Evolutionary conservation across 2,329 filamentous ascomycete genomes (phyloP), one percentile per base, ranked within the genome.

Genomic region (Rhytidhysteron rufulum): DNA sequence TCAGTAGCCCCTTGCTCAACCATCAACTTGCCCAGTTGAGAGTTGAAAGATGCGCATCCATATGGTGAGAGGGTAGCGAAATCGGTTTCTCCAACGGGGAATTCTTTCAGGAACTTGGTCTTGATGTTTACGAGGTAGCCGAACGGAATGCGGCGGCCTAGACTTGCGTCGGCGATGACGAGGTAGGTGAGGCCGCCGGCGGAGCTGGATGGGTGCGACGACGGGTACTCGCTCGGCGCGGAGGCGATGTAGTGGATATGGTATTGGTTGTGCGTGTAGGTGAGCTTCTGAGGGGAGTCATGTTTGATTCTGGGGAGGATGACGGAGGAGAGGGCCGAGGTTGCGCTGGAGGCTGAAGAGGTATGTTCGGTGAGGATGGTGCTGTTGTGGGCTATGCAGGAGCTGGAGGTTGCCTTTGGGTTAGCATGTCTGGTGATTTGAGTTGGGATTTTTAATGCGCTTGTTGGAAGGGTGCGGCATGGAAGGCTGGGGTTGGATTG

Each of bases 211-310:
- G n/a, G n/a, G 7, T 60, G 50, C 41, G 61, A 48, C 45, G 58
- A 59, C 41, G 72, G 72, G 58, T 83, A 79, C 54, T 79, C 79
- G 3, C 82, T 83, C 8, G 88, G 83, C 1, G 88, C 82, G 61
- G 93, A 86, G 58, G 90, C 80, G 61, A 97, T 86, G 75, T 95
- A 96, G 77, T 98, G 91, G 67, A 97, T 93, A 74, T 93, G 88
- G 66, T 94, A 83, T 44, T 83, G 75, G 69, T 89, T 86, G 68
- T 96, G 89, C 30, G 88, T 94, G 72, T 95, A 96, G 40, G 91
- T 97, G 51, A 95, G 80, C 70, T 96, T 96, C 61, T 95, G 83
- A 1, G 89, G 77, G 21, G 77, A 72, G 49, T 75, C 70, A 72
- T 98, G 93, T 41, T 78, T 77, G 74, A 98, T 95, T 67, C 95